phyloP scores from a whole-genome alignment of 352 stramenopile genomes.

The Pythium sp. region DNA sequence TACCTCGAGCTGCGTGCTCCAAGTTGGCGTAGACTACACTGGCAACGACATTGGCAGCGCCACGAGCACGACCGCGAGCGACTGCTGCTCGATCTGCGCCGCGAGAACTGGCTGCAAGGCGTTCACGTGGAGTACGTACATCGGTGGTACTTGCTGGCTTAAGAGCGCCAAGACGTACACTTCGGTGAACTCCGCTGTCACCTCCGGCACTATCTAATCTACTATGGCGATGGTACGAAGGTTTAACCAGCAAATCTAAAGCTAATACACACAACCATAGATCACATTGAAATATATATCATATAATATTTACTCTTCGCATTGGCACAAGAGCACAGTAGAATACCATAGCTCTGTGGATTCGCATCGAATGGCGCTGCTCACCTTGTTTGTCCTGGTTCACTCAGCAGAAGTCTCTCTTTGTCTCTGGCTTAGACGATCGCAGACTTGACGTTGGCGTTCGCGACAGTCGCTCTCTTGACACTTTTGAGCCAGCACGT shows the following conservation, averaged over 20 bases:
- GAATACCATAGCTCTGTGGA: not conserved
- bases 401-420: not conserved
- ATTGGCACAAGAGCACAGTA: not conserved
- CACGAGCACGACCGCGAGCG: slow-evolving; percentile 1
- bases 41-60: slow-evolving; percentile 20
- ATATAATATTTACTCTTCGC: no score
- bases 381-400: not conserved
- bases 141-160: slow-evolving; percentile 53
- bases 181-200: not conserved
- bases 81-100: slow-evolving; percentile 18
- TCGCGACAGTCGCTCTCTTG: slow-evolving; percentile 31
- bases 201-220: not conserved
- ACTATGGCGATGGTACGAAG: no score
- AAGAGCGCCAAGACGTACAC: slow-evolving; percentile 35
- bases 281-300: not conserved
- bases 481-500: slow-evolving; percentile 14
- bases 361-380: not conserved
- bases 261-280: not conserved
- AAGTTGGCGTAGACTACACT: slow-evolving; percentile 23
- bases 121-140: slow-evolving; percentile 53
- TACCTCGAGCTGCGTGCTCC: not conserved
- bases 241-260: no score
- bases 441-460: slow-evolving; percentile 21
- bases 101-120: slow-evolving; percentile 9
- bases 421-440: not conserved